These are phyloP conservation scores for Solanum megistacrolobum DNA, from an alignment of 257 asterid species.

Conservation along the genomic window DNA sequence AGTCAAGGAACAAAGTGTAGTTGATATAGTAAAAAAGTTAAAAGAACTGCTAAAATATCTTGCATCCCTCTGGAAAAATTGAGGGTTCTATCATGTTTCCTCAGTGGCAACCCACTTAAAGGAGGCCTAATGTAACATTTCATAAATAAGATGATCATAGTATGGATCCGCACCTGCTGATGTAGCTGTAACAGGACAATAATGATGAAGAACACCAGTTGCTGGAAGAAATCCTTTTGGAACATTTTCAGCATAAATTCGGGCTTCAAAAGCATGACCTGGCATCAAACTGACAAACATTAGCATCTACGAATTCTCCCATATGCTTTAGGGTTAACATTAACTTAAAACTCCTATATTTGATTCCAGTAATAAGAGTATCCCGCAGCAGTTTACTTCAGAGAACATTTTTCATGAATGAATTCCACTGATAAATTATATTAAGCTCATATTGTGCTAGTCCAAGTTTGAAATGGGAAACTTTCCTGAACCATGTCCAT, in stretches of 20 bases:
- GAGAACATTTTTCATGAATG: background rate
- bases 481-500: background rate
- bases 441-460: background rate
- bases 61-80: background rate
- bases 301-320: background rate
- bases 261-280: conserved; percentile 99
- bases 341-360: background rate
- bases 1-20: background rate
- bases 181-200: conserved; percentile 73
- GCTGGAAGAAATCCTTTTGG: conserved; percentile 97
- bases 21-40: background rate
- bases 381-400: background rate
- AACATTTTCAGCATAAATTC: conserved; percentile 98
- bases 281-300: conserved; percentile 6
- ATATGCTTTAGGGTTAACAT: background rate
- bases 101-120: background rate
- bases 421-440: background rate
- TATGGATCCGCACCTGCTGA: conserved; percentile 46
- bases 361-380: background rate
- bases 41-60: background rate
- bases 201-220: conserved; percentile 90
- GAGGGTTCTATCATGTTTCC: conserved; percentile 1
- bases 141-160: background rate
- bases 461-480: background rate
- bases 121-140: background rate